Conservation (phyloP, 2,329 filamentous ascomycete genomes). For the Orbilia javanica region DNA sequence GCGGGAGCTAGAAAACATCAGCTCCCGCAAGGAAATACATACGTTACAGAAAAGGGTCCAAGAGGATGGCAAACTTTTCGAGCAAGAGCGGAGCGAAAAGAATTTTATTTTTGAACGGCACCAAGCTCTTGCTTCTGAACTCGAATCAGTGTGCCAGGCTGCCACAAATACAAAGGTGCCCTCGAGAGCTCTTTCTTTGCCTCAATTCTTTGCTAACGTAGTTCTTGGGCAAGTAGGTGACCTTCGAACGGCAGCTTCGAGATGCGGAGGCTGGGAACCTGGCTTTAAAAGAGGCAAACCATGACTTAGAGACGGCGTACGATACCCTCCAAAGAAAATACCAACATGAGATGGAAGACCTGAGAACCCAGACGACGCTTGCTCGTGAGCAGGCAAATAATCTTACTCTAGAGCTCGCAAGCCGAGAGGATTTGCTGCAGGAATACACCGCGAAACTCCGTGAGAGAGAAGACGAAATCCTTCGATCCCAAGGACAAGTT, state of each 20-base stretch:
- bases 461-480: slow-evolving; percentile 42
- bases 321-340: slow-evolving; percentile 23
- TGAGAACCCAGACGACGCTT: slow-evolving; percentile 25
- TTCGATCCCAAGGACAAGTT: slow-evolving; percentile 21
- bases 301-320: slow-evolving; percentile 36
- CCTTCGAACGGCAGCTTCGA: slow-evolving; percentile 33
- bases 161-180: slow-evolving; percentile 40
- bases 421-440: slow-evolving; percentile 15
- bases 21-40: slow-evolving; percentile 85
- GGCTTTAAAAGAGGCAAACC: slow-evolving; percentile 34
- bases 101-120: slow-evolving; percentile 56
- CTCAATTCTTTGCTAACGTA: neutral
- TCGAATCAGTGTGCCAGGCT: slow-evolving; percentile 43
- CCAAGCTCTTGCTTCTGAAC: slow-evolving; percentile 33
- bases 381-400: slow-evolving; percentile 20
- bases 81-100: slow-evolving; percentile 55
- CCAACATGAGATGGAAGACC: slow-evolving; percentile 38
- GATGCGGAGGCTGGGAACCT: slow-evolving; percentile 28
- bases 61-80: slow-evolving; percentile 77
- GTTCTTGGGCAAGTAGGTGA: slow-evolving; percentile 2
- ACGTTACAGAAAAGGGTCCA: slow-evolving; percentile 85
- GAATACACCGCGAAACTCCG: slow-evolving; percentile 25
- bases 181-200: neutral
- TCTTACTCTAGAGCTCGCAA: slow-evolving; percentile 15
- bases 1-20: slow-evolving; percentile 80